Percentiles rank a stretch among this genome's conserved stretches.
Conservation (phyloP, 2,329 filamentous ascomycete species). For the Tricladium varicosporioides region DNA sequence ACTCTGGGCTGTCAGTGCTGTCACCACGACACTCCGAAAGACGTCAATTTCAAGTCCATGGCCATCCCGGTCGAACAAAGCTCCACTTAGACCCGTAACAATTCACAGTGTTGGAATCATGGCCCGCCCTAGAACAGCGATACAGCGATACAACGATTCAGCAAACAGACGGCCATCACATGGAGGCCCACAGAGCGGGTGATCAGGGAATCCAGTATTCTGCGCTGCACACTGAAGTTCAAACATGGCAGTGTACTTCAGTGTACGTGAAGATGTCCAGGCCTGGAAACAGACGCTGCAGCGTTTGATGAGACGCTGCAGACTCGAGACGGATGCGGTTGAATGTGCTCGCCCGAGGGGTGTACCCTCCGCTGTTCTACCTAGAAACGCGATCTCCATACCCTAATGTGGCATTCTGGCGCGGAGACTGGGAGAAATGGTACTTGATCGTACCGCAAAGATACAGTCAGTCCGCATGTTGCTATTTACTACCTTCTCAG, state of each 20-base stretch:
- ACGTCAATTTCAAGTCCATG: no score
- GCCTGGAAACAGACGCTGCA: neutral
- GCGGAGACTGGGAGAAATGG: no score
- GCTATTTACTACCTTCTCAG: no score
- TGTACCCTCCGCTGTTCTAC: neutral
- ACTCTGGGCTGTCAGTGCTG: no score
- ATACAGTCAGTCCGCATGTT: no score
- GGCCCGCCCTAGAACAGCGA: no score
- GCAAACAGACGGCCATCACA: neutral
- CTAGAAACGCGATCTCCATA: neutral
- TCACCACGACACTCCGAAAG: no score
- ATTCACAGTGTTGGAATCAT: no score
- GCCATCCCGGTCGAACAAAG: no score
- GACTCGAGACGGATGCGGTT: slow-evolving; percentile 2
- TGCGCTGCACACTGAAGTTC: neutral
- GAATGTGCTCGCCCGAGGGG: neutral
- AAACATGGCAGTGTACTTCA: slow-evolving; percentile 6
- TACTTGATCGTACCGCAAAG: no score
- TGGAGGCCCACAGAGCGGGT: slow-evolving; percentile 3
- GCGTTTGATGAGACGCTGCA: slow-evolving; percentile 12
- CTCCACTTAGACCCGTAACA: no score
- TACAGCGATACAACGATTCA: no score
- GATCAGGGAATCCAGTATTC: slow-evolving; percentile 3
- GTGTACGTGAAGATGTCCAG: neutral
- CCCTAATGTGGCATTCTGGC: neutral